Evolutionary conservation across 805 yeast genomes (phyloP).

Genomic region (Pichia exigua): DNA sequence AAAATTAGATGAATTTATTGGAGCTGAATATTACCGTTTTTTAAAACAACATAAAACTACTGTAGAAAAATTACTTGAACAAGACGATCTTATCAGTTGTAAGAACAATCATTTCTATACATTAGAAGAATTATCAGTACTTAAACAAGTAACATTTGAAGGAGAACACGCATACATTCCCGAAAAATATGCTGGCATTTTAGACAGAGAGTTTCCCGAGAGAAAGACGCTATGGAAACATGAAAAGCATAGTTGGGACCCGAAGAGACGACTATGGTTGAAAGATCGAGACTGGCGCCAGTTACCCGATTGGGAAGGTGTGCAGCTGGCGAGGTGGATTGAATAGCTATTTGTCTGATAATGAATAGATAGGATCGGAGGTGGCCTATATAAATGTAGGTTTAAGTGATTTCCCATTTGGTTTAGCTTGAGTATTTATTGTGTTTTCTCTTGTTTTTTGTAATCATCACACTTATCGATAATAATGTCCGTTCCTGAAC

Average conservation of each 20-base stretch:
- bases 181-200: constrained; percentile 24
- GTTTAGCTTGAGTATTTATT: too few species aligned
- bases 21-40: constrained; percentile 13
- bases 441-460: too few species aligned
- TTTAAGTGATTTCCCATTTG: too few species aligned
- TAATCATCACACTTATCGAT: too few species aligned
- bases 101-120: constrained; percentile 49
- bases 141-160: constrained; percentile 46
- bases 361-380: too few species aligned
- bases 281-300: constrained; percentile 14
- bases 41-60: constrained; percentile 9
- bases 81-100: constrained; percentile 31
- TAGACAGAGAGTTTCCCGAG: constrained; percentile 32
- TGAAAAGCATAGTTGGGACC: constrained; percentile 20
- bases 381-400: too few species aligned
- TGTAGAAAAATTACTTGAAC: constrained; percentile 3
- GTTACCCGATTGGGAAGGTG: constrained; percentile 4
- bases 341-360: too few species aligned
- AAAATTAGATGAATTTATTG: constrained; percentile 1
- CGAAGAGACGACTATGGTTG: constrained; percentile 21
- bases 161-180: constrained; percentile 46
- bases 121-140: constrained; percentile 42
- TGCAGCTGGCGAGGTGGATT: neutral
- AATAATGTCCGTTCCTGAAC: constrained; percentile 22
- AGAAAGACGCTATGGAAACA: constrained; percentile 15